Evolutionary conservation across 1,284 basidiomycete species (phyloP).

Genomic region (Heliocybe sulcata): DNA sequence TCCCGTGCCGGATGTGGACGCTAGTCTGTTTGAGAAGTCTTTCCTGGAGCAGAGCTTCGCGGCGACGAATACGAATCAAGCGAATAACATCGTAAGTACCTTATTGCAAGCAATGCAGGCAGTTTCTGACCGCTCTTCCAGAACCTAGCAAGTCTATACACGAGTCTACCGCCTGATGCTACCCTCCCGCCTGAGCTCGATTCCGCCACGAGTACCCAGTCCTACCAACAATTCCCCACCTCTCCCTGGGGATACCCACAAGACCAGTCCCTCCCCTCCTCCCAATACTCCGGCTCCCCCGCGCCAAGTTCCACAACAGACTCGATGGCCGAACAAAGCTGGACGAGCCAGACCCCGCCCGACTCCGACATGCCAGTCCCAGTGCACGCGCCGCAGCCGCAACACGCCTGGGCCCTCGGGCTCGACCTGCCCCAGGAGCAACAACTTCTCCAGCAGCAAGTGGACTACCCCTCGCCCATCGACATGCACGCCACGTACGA

Average conservation of each 20-base stretch:
- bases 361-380: background rate
- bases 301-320: constrained; percentile 27
- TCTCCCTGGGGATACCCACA: constrained; percentile 15
- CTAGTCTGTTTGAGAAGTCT: background rate
- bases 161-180: constrained; percentile 5
- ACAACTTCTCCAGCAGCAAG: background rate
- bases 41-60: constrained; percentile 5
- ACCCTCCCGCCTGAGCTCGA: background rate
- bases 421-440: background rate
- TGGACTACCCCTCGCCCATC: background rate
- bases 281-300: constrained; percentile 39
- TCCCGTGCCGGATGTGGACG: background rate
- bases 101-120: background rate
- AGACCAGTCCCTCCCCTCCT: constrained; percentile 25
- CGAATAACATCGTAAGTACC: background rate
- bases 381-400: constrained; percentile 25
- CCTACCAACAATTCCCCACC: constrained; percentile 6
- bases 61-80: background rate
- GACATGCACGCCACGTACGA: background rate
- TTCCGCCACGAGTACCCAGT: background rate
- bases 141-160: background rate
- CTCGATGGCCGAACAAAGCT: constrained; percentile 5
- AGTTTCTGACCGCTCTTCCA: background rate
- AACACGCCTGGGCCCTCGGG: constrained; percentile 11
- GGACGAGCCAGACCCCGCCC: background rate